Evolutionary conservation across 805 yeast species (phyloP), one percentile per base, ranked within the genome.

Genomic region (Wickerhamomyces rabaulensis): DNA sequence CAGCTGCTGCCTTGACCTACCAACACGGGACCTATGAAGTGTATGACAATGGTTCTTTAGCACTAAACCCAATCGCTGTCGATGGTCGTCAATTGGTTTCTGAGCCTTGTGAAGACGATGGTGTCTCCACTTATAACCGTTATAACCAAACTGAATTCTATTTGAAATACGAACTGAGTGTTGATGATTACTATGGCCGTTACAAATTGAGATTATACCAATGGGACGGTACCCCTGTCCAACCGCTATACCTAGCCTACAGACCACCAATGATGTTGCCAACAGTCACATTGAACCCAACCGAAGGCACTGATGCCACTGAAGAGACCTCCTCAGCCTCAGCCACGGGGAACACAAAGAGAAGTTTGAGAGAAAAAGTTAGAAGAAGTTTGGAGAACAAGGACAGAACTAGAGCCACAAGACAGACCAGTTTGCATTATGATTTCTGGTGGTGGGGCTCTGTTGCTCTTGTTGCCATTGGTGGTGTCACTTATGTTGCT

Each of bases 181-280:
- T 91, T 25, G 94, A 89, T 64, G 69, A 76, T 12, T 94, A 92
- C 69, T 86, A 87, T 61, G 99, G 99, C 20, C 78, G 89, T 59
- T 82, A 81, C 68, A 76, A 78, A 54, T 76, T 94, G 47, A 82
- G 82, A 51, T 70, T 94, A 49, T 84, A 76, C 67, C 82, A 84
- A 68, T 84, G 76, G 56, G 89, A 84, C 64, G 97, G 97, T 16
- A 65, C 87, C 16, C 80, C 80, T 40, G 67, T 85, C 73, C 92
- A 89, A 54, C 98, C 99, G 0, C 66, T 94, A 58, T 94, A 89
- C 66, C 75, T 94, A 64, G 96, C 95, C 2, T 94, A 91, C 71
- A 78, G 78, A 57, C 99, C 99, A 6, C 95, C 99, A 9, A 75
- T 86, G 78, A 94, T 94, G 99, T 78, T 94, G 50, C 99, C 99